Conservation (phyloP, 177 flowering plant species). For the Vitis hybrid region DNA sequence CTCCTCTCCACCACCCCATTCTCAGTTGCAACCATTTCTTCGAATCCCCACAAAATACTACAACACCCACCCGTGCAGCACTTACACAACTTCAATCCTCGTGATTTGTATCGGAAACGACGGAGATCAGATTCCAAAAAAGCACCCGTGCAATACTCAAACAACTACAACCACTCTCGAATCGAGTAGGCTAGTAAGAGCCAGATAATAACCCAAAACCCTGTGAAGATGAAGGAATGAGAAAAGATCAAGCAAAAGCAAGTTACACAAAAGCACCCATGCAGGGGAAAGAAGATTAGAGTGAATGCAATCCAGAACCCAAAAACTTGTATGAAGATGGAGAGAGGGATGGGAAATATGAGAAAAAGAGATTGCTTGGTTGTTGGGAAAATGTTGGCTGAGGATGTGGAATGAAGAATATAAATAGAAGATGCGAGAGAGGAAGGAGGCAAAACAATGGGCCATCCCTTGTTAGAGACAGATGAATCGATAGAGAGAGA, state of each 20-base stretch:
- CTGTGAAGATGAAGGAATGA: too few relatives aligned
- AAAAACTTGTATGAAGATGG: neutral
- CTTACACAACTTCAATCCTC: too few relatives aligned
- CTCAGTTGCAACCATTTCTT: constrained; percentile 9
- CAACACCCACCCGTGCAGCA: too few relatives aligned
- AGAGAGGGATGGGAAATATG: neutral
- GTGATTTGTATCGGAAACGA: too few relatives aligned
- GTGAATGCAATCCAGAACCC: neutral
- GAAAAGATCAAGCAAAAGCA: neutral
- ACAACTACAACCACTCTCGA: too few relatives aligned
- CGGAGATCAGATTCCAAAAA: too few relatives aligned
- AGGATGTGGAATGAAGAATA: neutral
- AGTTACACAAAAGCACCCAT: too few relatives aligned
- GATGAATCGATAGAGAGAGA: neutral
- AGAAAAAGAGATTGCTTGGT: neutral
- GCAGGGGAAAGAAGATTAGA: neutral
- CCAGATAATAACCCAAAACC: too few relatives aligned
- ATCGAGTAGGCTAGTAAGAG: too few relatives aligned
- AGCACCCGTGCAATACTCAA: too few relatives aligned
- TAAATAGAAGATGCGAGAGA: constrained; percentile 5
- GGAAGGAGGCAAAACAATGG: constrained; percentile 41
- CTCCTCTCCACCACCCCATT: constrained; percentile 29
- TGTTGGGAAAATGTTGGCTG: neutral
- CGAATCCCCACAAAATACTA: too few relatives aligned
- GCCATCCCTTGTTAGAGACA: constrained; percentile 20